Base-by-base conservation (phyloP, 1,284 basidiomycete species). In the Anthracocystis panici-leucophaei region DNA sequence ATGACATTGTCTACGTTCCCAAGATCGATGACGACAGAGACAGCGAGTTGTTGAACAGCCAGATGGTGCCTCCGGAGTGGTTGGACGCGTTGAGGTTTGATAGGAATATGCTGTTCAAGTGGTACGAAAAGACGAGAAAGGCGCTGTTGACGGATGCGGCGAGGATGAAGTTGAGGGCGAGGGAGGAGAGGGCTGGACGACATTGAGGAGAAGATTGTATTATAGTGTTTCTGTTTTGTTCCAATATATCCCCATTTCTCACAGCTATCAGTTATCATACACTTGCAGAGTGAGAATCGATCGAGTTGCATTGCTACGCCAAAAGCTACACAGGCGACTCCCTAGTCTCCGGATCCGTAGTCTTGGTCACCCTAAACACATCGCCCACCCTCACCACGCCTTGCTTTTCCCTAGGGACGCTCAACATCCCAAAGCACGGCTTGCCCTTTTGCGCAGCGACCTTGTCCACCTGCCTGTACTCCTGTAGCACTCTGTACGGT, bases 1-100 rank as follows among this genome's bases (percentile, higher is more conserved):
- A 80, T 16, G 82, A 84, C 25, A 75, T 84, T 23, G 72, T 83
- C 20, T 84, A 82, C 53, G 67, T 78, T 20, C 82, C 83, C 33
- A 72, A 79, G 56, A 41, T 84, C 27, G 80, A 84, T 65, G 71
- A 81, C 2, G 71, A 79, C 38, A 57, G 76, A 11, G 77, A 70
- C 12, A 61, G 69, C 40, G 65, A 69, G 45, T 46, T 76, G 42
- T 29, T 76, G 20, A 42, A 65, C 10, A 63, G 61, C 40, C 48
- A 59, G 18, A 23, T 56, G 56, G 74, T 76, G 6, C 65, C 65
- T 8, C 61, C 56, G 45, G 62, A 61, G 38, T 76, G 74, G 74
- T 41, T 65, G 41, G 69, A 76, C 14, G 58, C 59, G 11, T 40
- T 76, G 42, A 57, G 74, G 35, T 76, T 76, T 23, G 69, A 68